Conservation (phyloP, 495 filamentous ascomycete genomes). For the Chaetomium tenue region DNA sequence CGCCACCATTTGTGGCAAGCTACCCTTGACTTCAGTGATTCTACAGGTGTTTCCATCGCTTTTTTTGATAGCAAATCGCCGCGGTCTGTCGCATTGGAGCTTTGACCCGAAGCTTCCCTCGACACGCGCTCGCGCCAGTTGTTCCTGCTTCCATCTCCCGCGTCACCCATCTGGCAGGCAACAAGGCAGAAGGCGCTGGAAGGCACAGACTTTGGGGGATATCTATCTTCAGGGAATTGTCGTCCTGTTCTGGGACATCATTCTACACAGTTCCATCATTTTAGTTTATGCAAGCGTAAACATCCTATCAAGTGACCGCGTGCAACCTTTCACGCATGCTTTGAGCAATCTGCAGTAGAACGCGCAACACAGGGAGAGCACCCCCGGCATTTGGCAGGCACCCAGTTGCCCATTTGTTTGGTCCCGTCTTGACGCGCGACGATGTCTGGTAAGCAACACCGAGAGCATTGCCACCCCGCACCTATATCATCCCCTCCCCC, state of each 20-base stretch:
- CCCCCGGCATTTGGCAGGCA: conserved; percentile 13
- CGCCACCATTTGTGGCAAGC: not conserved
- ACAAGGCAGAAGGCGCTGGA: conserved; percentile 11
- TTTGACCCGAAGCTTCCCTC: conserved; percentile 20
- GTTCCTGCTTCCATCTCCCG: not conserved
- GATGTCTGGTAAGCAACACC: conserved; percentile 41
- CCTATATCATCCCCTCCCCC: not conserved
- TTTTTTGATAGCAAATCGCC: not conserved
- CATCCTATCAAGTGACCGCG: conserved; percentile 34
- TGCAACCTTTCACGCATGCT: conserved; percentile 36
- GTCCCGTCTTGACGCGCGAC: conserved; percentile 24
- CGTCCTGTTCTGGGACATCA: conserved; percentile 14
- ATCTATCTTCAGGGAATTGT: conserved; percentile 20
- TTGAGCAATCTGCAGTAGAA: conserved; percentile 37
- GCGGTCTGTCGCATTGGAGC: conserved; percentile 14
- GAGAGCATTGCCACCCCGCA: conserved; percentile 9
- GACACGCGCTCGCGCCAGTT: not conserved
- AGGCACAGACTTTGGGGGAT: conserved; percentile 15
- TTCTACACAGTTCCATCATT: conserved; percentile 17
- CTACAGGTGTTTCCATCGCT: not conserved
- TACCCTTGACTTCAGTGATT: not conserved
- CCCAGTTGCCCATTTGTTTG: conserved; percentile 17
- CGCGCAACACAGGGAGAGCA: conserved; percentile 16
- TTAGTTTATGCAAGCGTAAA: conserved; percentile 34
- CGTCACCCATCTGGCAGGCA: conserved; percentile 2